Evolutionary conservation across 257 asterid genomes (phyloP).

Genomic region (Agastache rugosa): DNA sequence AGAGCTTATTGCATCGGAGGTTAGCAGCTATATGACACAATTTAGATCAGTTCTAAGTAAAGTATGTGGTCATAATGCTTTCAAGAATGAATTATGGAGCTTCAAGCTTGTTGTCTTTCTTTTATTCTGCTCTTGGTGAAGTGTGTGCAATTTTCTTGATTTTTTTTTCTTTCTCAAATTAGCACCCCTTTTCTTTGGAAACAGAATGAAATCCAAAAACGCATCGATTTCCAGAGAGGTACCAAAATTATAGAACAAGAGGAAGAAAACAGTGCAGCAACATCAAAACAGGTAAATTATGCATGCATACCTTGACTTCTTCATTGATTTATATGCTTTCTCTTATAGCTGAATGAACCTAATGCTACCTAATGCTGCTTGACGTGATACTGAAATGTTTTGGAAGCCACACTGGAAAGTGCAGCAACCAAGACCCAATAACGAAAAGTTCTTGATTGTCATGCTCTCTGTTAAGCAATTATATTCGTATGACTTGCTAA

Average conservation of each 20-base stretch:
- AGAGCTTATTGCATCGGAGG: slow-evolving; percentile 44
- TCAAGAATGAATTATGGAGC: not conserved
- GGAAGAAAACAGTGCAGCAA: slow-evolving; percentile 16
- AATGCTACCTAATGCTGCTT: not conserved
- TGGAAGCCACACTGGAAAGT: not conserved
- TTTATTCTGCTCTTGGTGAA: not conserved
- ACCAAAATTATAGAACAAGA: slow-evolving; percentile 8
- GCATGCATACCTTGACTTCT: not conserved
- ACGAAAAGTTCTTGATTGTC: not conserved
- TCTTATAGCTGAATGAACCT: not conserved
- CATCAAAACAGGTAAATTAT: slow-evolving; percentile 27
- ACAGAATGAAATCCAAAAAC: slow-evolving; percentile 21
- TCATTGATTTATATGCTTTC: slow-evolving; percentile 16
- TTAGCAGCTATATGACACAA: slow-evolving; percentile 16
- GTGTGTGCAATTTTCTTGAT: not conserved
- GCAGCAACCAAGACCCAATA: slow-evolving; percentile 1
- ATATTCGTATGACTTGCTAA: not conserved
- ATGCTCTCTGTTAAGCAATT: not conserved
- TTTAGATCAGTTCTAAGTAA: not conserved
- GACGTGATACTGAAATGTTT: not conserved
- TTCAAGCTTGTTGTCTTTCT: not conserved
- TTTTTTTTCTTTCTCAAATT: not conserved
- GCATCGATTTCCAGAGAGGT: slow-evolving; percentile 22
- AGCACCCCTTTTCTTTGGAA: not conserved
- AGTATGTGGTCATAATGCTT: not conserved